Conservation (phyloP, 2,329 filamentous ascomycete genomes). For the Dothideomycetidae sp. region DNA sequence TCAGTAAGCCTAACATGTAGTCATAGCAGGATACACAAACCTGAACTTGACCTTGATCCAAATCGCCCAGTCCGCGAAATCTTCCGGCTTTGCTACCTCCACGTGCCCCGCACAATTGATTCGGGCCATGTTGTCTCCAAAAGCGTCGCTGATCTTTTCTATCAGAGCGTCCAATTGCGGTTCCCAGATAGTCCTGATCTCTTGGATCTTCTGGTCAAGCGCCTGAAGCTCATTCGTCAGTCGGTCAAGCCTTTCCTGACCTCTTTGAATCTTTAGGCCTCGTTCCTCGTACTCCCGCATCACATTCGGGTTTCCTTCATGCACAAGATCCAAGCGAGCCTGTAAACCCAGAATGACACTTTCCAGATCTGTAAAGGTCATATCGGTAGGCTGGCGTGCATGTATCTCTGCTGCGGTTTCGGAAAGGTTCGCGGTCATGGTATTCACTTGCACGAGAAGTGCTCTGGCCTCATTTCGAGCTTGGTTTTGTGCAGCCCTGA, state of each 20-base stretch:
- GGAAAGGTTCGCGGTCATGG: constrained; percentile 15
- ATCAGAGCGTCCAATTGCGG: constrained; percentile 67
- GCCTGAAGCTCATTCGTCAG: constrained; percentile 42
- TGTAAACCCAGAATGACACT: constrained; percentile 60
- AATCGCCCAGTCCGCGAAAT: constrained; percentile 89
- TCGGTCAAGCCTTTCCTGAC: constrained; percentile 45
- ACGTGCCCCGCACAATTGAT: constrained; percentile 93
- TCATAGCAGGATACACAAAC: too few relatives aligned
- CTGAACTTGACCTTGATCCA: constrained; percentile 93
- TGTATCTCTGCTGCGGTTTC: constrained; percentile 17
- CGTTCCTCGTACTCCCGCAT: constrained; percentile 66
- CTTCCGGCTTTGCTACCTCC: constrained; percentile 65
- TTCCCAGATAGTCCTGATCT: constrained; percentile 64
- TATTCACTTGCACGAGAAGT: constrained; percentile 13
- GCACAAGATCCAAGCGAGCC: constrained; percentile 64
- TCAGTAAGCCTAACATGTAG: constrained; percentile 11
- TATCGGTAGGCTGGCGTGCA: constrained; percentile 15
- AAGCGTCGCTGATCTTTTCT: constrained; percentile 71
- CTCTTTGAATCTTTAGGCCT: constrained; percentile 51
- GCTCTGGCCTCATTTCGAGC: constrained; percentile 10
- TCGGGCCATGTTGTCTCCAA: constrained; percentile 82
- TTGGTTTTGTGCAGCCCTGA: constrained; percentile 20
- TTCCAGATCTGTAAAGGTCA: constrained; percentile 46
- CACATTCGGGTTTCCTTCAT: constrained; percentile 60
- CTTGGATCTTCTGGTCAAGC: constrained; percentile 44